phyloP scores from a whole-genome alignment of 306 rosid species.

The Parietaria judaica region DNA sequence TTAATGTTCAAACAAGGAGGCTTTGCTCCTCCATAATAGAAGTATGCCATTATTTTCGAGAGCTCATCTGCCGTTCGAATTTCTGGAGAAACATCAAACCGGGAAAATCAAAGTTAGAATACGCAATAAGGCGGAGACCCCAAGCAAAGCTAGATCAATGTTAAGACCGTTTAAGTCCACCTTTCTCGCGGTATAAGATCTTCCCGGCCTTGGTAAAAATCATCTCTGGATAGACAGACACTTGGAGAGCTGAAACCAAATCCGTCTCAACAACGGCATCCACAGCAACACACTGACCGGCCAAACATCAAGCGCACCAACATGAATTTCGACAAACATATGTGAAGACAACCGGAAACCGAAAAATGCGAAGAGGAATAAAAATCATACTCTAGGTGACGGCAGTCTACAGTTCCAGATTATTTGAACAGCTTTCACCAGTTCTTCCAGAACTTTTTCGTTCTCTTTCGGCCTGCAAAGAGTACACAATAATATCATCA shows the following conservation, averaged over 20 bases:
- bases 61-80: conserved; percentile 68
- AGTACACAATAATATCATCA: neutral
- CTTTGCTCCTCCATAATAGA: conserved; percentile 70
- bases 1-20: conserved; percentile 50
- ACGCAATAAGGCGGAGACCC: conserved; percentile 8
- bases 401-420: conserved; percentile 94
- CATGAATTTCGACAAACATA: conserved; percentile 2
- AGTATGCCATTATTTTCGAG: conserved; percentile 88
- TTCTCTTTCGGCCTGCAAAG: conserved; percentile 70
- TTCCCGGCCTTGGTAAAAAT: conserved; percentile 84
- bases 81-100: conserved; percentile 31
- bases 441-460: conserved; percentile 51
- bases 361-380: neutral
- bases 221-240: conserved; percentile 66
- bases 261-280: conserved; percentile 80
- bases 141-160: neutral
- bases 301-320: neutral
- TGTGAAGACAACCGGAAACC: conserved; percentile 5
- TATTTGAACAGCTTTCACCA: conserved; percentile 74
- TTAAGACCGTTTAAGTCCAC: conserved; percentile 22
- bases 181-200: conserved; percentile 74
- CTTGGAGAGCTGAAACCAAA: conserved; percentile 62
- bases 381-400: conserved; percentile 78
- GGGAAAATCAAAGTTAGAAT: conserved; percentile 5
- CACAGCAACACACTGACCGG: conserved; percentile 66